These are phyloP conservation scores for Raffaelea arxii DNA, from an alignment of 2,329 filamentous ascomycete species.

Conservation along the genomic window DNA sequence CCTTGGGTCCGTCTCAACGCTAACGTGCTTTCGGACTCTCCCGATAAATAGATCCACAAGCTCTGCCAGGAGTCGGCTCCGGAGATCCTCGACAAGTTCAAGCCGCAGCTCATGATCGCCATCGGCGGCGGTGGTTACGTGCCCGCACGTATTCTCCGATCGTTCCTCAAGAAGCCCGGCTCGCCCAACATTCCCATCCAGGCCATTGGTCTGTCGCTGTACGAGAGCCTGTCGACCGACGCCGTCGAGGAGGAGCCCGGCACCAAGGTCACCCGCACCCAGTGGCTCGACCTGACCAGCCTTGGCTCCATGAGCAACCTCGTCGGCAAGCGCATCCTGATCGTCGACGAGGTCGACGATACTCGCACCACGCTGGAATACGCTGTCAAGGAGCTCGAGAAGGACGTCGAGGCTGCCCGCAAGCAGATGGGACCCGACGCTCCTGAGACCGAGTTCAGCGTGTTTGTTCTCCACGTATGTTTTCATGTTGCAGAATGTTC, in stretches of 20 bases:
- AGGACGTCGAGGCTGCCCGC: slow-evolving; percentile 80
- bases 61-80: slow-evolving; percentile 82
- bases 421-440: slow-evolving; percentile 52
- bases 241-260: slow-evolving; percentile 64
- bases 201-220: slow-evolving; percentile 94
- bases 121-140: slow-evolving; percentile 97
- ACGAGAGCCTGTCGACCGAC: slow-evolving; percentile 64
- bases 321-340: slow-evolving; percentile 83
- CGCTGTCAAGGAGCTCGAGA: slow-evolving; percentile 83
- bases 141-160: slow-evolving; percentile 90
- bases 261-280: slow-evolving; percentile 91
- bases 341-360: slow-evolving; percentile 93
- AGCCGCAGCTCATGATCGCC: slow-evolving; percentile 94
- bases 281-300: slow-evolving; percentile 89
- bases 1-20: too few species aligned
- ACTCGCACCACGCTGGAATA: slow-evolving; percentile 91
- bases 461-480: slow-evolving; percentile 89
- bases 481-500: too few species aligned
- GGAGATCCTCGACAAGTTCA: slow-evolving; percentile 72
- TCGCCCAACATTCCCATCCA: slow-evolving; percentile 96
- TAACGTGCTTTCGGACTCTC: neutral
- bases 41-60: slow-evolving; percentile 72
- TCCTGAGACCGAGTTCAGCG: slow-evolving; percentile 77
- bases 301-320: slow-evolving; percentile 78
- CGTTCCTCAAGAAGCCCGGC: slow-evolving; percentile 86